Conservation (phyloP, 495 filamentous ascomycete species). For the Cudoniella acicularis region DNA sequence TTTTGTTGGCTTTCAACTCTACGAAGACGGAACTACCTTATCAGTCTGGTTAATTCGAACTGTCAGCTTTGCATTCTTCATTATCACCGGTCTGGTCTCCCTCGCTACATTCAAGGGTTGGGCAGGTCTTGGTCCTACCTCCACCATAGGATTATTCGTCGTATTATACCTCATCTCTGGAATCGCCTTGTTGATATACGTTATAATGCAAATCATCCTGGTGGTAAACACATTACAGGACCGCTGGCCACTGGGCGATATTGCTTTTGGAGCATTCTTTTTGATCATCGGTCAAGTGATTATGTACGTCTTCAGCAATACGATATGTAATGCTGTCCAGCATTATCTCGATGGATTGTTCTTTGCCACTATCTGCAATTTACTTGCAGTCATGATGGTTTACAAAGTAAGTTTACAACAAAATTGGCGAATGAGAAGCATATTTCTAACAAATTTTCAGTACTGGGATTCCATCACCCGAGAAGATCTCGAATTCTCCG, state of each 20-base stretch:
- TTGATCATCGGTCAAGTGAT: conserved; percentile 92
- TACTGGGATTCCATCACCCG: conserved; percentile 99
- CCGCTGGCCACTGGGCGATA: conserved; percentile 92
- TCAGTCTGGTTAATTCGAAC: conserved; percentile 90
- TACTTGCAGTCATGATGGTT: conserved; percentile 98
- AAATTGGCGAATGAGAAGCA: conserved; percentile 7
- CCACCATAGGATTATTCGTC: conserved; percentile 85
- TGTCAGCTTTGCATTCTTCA: conserved; percentile 74
- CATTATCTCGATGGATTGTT: conserved; percentile 96
- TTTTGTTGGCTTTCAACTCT: conserved; percentile 97
- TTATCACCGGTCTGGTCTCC: conserved; percentile 80
- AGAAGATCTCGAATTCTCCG: conserved; percentile 97
- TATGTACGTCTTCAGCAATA: conserved; percentile 82
- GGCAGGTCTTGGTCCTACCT: conserved; percentile 79
- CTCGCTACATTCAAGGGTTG: conserved; percentile 91
- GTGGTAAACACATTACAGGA: conserved; percentile 90
- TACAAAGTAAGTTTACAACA: conserved; percentile 72
- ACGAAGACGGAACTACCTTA: conserved; percentile 94
- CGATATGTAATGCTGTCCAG: conserved; percentile 78
- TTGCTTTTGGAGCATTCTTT: conserved; percentile 86
- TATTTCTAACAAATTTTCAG: conserved; percentile 37
- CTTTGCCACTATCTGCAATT: conserved; percentile 89
- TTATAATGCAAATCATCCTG: conserved; percentile 83
- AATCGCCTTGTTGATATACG: conserved; percentile 78
- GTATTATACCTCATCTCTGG: conserved; percentile 91